Base-by-base conservation (phyloP, 352 stramenopile genomes). In the Discostella stelligera region DNA sequence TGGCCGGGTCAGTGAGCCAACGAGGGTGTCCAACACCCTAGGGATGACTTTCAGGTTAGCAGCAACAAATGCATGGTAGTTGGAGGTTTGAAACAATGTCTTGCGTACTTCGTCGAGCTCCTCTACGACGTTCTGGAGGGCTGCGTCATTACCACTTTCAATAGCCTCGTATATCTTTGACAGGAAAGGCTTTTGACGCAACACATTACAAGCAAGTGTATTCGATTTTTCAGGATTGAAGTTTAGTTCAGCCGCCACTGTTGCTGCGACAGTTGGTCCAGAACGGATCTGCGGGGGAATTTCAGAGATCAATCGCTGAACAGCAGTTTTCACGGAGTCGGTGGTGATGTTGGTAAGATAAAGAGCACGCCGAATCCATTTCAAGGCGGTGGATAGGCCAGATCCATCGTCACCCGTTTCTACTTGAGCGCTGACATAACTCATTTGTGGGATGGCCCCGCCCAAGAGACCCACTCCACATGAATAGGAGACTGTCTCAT, bases 401-500 rank as follows among this genome's bases (percentile, higher is more conserved):
- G 20, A 65, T 32, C 65, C 65, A 65, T 58, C 50, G n/a, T 64
- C 66, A n/a, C 9, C 74, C 3, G 63, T 76, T 25, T 79, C 73
- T 6, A 74, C 46, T 54, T 85, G 76, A 0, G 74, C 61, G 21
- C 56, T 74, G 10, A 85, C 18, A 32, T 63, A 80, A 11, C 59
- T 65, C 72, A 81, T 77, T 53, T 83, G 62, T 41, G 74, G 58
- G 18, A 73, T 71, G 10, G 67, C 76, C 2, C 66, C 54, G 41
- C 78, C 78, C 14, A 76, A 53, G 25, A 80, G 68, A n/a, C 74
- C 67, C 46, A 83, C 16, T 46, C 74, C 78, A 41, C 27, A 25
- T 32, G 71, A 75, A 62, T 82, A 85, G 2, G 73, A 83, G 2
- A 85, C 78, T 49, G 78, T 85, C 48, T 80, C 56, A 61, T 82